Evolutionary conservation across 108 stramenopile species (phyloP).

Genomic region (Nitzschia inconspicua): DNA sequence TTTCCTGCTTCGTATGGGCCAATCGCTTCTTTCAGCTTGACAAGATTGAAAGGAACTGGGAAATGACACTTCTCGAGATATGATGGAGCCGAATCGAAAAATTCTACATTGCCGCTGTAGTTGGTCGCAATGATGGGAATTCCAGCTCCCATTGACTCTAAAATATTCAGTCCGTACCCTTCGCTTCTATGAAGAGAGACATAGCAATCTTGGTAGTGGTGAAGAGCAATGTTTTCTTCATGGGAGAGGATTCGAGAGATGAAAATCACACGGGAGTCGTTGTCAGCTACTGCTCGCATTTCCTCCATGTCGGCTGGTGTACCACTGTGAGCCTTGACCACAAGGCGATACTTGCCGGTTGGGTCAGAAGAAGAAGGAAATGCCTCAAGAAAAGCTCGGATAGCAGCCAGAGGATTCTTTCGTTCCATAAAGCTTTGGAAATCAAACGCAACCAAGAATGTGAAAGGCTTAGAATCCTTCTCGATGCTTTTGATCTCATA

Average conservation of each 20-base stretch:
- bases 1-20: no score
- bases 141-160: no score
- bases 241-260: neutral
- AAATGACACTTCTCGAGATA: no score
- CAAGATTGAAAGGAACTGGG: no score
- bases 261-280: neutral
- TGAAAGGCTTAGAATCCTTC: neutral
- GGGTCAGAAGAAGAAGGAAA: neutral
- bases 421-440: neutral
- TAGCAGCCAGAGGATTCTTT: constrained; percentile 1
- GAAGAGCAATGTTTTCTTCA: no score
- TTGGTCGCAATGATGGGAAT: no score
- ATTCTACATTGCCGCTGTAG: no score
- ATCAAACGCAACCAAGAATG: neutral
- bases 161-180: no score
- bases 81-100: no score
- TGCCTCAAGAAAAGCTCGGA: neutral
- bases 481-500: neutral
- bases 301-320: neutral
- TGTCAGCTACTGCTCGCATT: neutral
- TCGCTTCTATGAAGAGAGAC: no score
- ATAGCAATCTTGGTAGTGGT: no score
- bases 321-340: neutral
- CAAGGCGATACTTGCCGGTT: neutral
- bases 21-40: no score